Base-by-base conservation (phyloP, 228 moss, liverwort and hornwort species). In the Sphagnum magellanicum region DNA sequence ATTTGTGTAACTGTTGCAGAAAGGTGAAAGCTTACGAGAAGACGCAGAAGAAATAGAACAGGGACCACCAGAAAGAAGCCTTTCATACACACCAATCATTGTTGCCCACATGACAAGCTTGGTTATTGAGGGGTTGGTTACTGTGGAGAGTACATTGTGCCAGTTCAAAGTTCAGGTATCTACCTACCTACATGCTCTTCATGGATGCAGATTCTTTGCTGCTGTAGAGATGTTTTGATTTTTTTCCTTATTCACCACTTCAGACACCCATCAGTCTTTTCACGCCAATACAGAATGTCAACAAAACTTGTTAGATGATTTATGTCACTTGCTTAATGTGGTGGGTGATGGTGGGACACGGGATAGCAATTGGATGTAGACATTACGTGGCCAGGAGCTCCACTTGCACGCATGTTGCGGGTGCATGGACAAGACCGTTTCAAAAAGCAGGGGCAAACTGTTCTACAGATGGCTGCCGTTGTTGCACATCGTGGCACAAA, bases 371-470 rank as follows among this genome's bases (percentile, higher is more conserved):
- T 98, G 79, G 98, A 98, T 79, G 82, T 98, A 73, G 98, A 98
- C 84, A 94, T 98, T 48, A 93, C 91, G 74, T 98, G 98, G 98
- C 84, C 86, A 52, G 98, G 98, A 79, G 86, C 94, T 70, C 89
- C 92, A 48, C 79, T 98, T 8, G 82, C 91, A 68, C 91, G 90
- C 72, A 93, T 98, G 93, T 6, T 98, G 63, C 83, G 98, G 74
- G 94, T 90, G 14, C 90, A 84, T 79, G 92, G 90, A 75, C 84
- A 88, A 74, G 86, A 83, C 53, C 84, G 90, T 63, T 86, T 86
- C 49, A 83, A 73, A 16, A 92, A 83, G 72, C 78, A 52, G 53
- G 90, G 95, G 4, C 88, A 89, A 70, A 92, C 84, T n/a, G 87
- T 98, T 63, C 69, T 98, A 63, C 98, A 98, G 77, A 74, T 88